phyloP scores from a whole-genome alignment of 2,329 filamentous ascomycete species.

The Pseudocercospora macadamiae region DNA sequence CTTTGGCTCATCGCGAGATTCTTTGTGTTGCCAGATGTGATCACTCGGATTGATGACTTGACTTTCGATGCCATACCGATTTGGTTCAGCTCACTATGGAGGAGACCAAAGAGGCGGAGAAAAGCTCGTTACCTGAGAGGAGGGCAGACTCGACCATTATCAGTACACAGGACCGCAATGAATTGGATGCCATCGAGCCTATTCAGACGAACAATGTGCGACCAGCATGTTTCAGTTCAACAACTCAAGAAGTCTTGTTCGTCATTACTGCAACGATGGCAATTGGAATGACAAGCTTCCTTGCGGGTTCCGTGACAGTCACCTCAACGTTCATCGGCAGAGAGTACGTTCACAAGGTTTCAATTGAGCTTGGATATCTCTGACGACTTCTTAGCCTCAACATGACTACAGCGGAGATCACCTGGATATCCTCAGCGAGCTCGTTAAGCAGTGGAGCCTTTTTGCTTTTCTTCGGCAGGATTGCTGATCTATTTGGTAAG shows the following conservation, averaged over 20 bases:
- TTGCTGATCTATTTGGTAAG: conserved; percentile 65
- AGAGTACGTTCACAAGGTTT: conserved; percentile 10
- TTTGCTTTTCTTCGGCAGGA: conserved; percentile 66
- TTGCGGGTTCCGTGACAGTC: conserved; percentile 62
- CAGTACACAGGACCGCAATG: conserved; percentile 8
- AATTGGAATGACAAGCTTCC: conserved; percentile 64
- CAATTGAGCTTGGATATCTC: not conserved
- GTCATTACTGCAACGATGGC: conserved; percentile 69
- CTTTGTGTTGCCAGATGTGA: too few relatives aligned
- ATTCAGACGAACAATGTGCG: conserved; percentile 39
- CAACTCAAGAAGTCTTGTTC: conserved; percentile 66
- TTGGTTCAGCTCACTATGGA: conserved; percentile 9
- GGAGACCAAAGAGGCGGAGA: conserved; percentile 11
- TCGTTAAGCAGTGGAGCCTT: conserved; percentile 66
- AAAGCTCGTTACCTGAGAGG: not conserved
- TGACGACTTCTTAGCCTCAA: conserved; percentile 50
- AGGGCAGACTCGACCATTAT: too few relatives aligned
- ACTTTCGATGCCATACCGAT: too few relatives aligned
- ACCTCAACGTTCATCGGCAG: conserved; percentile 63
- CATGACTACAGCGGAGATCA: conserved; percentile 68
- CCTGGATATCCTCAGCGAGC: conserved; percentile 67
- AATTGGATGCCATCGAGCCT: conserved; percentile 21
- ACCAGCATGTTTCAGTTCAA: conserved; percentile 64
- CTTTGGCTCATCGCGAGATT: too few relatives aligned
- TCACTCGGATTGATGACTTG: too few relatives aligned